Evolutionary conservation across 2,329 filamentous ascomycete genomes (phyloP), one percentile per base, ranked within the genome.

Genomic region (Xylariaceae sp.): DNA sequence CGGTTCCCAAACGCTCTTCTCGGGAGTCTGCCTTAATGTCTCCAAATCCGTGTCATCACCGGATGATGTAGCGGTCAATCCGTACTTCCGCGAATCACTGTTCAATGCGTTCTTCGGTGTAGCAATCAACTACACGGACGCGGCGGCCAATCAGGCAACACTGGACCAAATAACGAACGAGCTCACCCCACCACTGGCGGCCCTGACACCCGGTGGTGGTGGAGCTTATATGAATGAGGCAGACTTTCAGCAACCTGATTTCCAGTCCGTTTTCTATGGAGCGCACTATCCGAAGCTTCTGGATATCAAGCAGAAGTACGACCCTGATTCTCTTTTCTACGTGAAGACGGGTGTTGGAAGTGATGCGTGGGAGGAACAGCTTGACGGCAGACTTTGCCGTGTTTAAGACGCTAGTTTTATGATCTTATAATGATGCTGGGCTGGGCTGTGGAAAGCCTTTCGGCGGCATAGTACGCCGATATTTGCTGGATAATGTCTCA

Each of bases 211-310:
- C 0, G 58, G 15, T 1, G 71, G 68, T 0, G 66, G 67, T 4
- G 76, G 76, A 2, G 68, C 74, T 2, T 80, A 80, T 56, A 69
- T 78, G 68, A 80, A 80, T 55, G 80, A 84, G 68, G 76, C 73
- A 0, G 75, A 81, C 61, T 76, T 76, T 26, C 69, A 70, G 44
- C 71, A 80, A 63, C 72, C 71, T 2, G 60, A 77, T 49, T 80
- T 70, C 61, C 68, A 78, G 62, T 60, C 74, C 36, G 67, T 63
- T 2, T 80, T 80, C 64, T 80, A 70, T 61, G 78, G 78, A 5
- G 56, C 39, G 5, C 74, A 79, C 50, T 80, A 79, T 58, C 60
- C 60, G 5, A 63, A 60, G 16, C 59, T 80, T 44, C 57, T 73
- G 19, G 40, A 49, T 13, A 70, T 83, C 30, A 84, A 84, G 73